Conservation (phyloP, 2,329 filamentous ascomycete species). For the Sporothrix pallida region DNA sequence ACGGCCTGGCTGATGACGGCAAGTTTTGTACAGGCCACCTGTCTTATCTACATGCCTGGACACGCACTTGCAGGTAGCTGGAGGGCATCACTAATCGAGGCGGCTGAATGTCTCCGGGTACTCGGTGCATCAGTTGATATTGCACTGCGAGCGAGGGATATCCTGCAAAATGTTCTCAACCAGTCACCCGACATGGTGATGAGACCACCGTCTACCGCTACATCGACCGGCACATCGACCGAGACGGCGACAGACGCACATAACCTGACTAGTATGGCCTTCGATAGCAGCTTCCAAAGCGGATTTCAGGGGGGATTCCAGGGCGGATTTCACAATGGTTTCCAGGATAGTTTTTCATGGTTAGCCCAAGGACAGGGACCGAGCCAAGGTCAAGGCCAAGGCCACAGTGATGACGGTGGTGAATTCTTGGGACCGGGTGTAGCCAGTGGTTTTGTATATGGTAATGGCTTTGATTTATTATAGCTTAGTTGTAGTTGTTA, state of each 20-base stretch:
- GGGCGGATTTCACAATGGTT: not conserved
- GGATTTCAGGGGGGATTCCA: not conserved
- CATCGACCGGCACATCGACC: not conserved
- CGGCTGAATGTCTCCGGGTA: not conserved
- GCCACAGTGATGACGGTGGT: not conserved
- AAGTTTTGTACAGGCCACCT: slow-evolving; percentile 22
- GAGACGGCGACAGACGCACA: not conserved
- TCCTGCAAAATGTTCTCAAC: slow-evolving; percentile 3
- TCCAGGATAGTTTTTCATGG: not conserved
- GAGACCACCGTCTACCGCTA: not conserved
- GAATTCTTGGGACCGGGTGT: not conserved
- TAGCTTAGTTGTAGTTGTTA: not conserved
- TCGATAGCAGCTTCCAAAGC: not conserved
- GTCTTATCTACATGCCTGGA: slow-evolving; percentile 23
- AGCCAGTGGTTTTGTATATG: not conserved
- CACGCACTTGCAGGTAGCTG: not conserved
- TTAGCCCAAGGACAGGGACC: not conserved
- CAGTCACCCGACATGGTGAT: not conserved
- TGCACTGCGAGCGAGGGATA: not conserved
- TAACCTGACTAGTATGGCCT: not conserved
- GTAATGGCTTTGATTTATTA: slow-evolving; percentile 2
- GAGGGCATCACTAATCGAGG: not conserved
- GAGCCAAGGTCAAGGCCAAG: not conserved
- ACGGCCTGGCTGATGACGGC: slow-evolving; percentile 24
- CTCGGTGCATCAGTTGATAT: slow-evolving; percentile 1